Evolutionary conservation across 164 flowering plant genomes (phyloP).

Genomic region (Brasenia schreberi): DNA sequence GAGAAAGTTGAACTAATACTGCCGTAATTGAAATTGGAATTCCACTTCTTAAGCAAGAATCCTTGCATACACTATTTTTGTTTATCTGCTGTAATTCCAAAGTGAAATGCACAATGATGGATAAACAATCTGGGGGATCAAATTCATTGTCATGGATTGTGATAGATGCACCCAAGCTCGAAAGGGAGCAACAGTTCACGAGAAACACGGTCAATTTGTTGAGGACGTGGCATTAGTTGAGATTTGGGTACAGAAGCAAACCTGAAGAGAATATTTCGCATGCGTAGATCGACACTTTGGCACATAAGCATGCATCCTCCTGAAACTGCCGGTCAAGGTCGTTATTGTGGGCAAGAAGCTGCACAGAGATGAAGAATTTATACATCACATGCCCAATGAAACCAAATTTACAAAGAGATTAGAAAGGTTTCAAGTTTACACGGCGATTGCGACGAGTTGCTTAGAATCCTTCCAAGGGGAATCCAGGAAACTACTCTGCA

Average conservation of each 20-base stretch:
- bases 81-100: too few species aligned
- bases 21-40: too few species aligned
- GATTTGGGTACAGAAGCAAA: not conserved
- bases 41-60: too few species aligned
- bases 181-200: not conserved
- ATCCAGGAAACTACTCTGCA: not conserved
- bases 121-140: not conserved
- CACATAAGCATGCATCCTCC: not conserved
- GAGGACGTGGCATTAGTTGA: not conserved
- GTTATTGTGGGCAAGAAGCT: slow-evolving; percentile 1
- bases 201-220: not conserved
- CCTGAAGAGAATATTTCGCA: not conserved
- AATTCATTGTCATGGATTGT: not conserved
- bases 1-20: too few species aligned
- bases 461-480: not conserved
- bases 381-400: not conserved
- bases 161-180: not conserved
- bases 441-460: not conserved
- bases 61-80: too few species aligned
- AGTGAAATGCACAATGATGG: not conserved
- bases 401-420: not conserved
- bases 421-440: not conserved
- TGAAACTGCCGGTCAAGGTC: slow-evolving; percentile 2
- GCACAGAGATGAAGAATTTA: not conserved
- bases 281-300: not conserved